Percentiles rank a stretch among this genome's conserved stretches.
Evolutionary conservation across 2,329 filamentous ascomycete species (phyloP).

Genomic region (Pseudogymnoascus sp.): DNA sequence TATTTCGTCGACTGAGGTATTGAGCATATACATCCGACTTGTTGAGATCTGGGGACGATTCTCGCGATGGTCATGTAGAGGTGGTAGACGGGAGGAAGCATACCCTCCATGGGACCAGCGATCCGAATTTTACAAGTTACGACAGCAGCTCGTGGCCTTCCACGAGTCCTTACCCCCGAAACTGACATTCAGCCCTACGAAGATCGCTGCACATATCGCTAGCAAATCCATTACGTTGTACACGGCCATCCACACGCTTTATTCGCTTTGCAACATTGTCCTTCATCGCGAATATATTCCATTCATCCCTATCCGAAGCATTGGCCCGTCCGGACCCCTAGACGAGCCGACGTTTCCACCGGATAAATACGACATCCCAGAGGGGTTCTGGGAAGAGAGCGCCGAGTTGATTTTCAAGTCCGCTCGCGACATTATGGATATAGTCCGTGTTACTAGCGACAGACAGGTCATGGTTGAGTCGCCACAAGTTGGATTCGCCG

Average conservation of each 20-base stretch:
- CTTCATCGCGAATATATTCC: conserved; percentile 61
- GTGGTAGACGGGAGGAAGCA: conserved; percentile 37
- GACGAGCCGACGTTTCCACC: conserved; percentile 47
- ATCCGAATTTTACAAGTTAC: conserved; percentile 46
- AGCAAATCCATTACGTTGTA: conserved; percentile 55
- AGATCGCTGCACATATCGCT: conserved; percentile 58
- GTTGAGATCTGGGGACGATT: conserved; percentile 53
- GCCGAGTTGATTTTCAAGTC: conserved; percentile 55
- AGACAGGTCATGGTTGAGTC: conserved; percentile 50
- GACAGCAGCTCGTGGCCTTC: conserved; percentile 42
- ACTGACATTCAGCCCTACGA: conserved; percentile 49
- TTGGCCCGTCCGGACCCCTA: conserved; percentile 43
- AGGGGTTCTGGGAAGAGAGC: conserved; percentile 53
- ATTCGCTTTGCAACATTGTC: conserved; percentile 57
- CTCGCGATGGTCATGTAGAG: conserved; percentile 44
- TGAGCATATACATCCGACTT: conserved; percentile 46
- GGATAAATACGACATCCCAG: conserved; percentile 37
- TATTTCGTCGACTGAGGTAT: conserved; percentile 32
- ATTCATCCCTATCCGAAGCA: conserved; percentile 50
- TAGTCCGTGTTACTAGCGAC: conserved; percentile 48
- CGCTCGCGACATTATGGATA: conserved; percentile 53
- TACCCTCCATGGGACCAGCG: conserved; percentile 51
- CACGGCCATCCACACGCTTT: conserved; percentile 57
- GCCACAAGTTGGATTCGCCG: conserved; percentile 56
- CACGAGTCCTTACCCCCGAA: conserved; percentile 41